Base-by-base conservation (phyloP, 257 asterid species). In the Solanum pinnatisectum region DNA sequence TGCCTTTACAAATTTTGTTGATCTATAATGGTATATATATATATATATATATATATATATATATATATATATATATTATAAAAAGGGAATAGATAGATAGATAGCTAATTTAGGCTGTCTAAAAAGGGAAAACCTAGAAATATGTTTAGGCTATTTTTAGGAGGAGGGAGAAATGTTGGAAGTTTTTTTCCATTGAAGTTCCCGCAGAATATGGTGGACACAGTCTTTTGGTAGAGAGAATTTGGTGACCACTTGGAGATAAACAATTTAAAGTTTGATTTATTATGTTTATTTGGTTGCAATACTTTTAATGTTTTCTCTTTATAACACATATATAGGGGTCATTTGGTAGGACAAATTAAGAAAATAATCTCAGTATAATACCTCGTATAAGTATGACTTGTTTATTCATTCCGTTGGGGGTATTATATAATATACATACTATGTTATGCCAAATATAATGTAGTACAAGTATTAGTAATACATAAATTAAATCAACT, bases 121-220 rank as follows among this genome's bases (percentile, higher is more conserved):
- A 81, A 46, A 81, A 46, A 30, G 6, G 70, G 68, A 81, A 16
- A 81, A 27, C 15, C 68, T 46, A 81, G 16, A 30, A 46, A 46
- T 27, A 10, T 6, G 70, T 81, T 79, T 44, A 23, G 39, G 84
- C 60, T 44, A 71, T 84, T 25, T 63, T 63, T 52, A 59, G 79
- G 40, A 42, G 68, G 74, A 84, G 70, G 76, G 5, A 36, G 85
- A 49, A 52, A 67, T 56, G 59, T 60, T 32, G 68, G 40, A 82
- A 13, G 67, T 77, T 87, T 86, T 56, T 90, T 90, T 12, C 84
- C 87, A 60, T 49, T 87, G 49, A 67, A 36, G 73, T 86, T 82
- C 85, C 89, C 92, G 91, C 87, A 71, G 84, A 90, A 90, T 83
- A 20, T 87, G 94, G 90, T 81, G 20, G 88, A 88, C 63, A 83